A percentile compares a stretch with the other conserved stretches of the same genome.
phyloP scores from a whole-genome alignment of 345 rosid species.

The Chamaenerion angustifolium region DNA sequence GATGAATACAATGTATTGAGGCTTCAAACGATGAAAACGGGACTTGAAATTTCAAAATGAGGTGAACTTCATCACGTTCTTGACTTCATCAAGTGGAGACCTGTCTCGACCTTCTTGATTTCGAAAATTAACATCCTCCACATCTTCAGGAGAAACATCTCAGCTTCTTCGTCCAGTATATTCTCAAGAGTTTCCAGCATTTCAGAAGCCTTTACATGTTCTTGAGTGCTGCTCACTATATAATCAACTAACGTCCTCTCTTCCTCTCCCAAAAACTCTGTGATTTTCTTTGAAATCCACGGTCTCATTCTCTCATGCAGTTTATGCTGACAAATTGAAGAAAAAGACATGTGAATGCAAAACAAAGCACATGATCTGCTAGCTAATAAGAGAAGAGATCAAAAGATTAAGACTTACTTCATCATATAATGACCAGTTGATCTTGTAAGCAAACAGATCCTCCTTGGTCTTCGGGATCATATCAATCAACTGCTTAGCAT shows the following conservation, averaged over 20 bases:
- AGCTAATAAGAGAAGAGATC: background rate
- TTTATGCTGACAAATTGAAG: slow-evolving; percentile 32
- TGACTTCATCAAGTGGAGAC: slow-evolving; percentile 46
- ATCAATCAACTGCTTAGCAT: slow-evolving; percentile 95
- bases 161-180: slow-evolving; percentile 88
- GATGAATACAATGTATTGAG: too few species aligned
- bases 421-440: slow-evolving; percentile 85
- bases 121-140: slow-evolving; percentile 99
- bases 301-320: slow-evolving; percentile 95
- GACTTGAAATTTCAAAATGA: too few species aligned
- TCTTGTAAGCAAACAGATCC: slow-evolving; percentile 76
- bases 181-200: slow-evolving; percentile 86
- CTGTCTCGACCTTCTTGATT: slow-evolving; percentile 82
- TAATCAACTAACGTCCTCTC: slow-evolving; percentile 79
- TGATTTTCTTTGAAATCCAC: slow-evolving; percentile 93
- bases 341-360: too few species aligned
- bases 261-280: slow-evolving; percentile 93
- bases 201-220: slow-evolving; percentile 74
- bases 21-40: too few species aligned
- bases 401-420: slow-evolving; percentile 35
- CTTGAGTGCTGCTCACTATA: slow-evolving; percentile 73
- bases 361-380: too few species aligned
- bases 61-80: slow-evolving; percentile 24
- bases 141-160: slow-evolving; percentile 98
- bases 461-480: slow-evolving; percentile 97